phyloP scores from a whole-genome alignment of 2,329 filamentous ascomycete species.

The Nemania serpens region DNA sequence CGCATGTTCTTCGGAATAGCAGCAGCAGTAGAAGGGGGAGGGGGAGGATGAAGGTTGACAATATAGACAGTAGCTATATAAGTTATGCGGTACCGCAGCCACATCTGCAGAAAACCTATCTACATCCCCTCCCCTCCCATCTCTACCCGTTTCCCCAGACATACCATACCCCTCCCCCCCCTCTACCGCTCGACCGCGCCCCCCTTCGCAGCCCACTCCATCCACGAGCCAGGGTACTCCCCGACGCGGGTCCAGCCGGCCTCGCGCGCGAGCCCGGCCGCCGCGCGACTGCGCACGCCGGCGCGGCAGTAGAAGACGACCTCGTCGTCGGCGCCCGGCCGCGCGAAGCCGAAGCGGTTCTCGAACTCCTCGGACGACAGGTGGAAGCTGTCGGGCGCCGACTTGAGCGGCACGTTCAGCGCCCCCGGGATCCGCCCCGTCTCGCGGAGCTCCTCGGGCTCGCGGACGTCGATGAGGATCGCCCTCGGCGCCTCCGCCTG shows the following conservation, averaged over 20 bases:
- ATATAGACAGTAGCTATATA: too few species aligned
- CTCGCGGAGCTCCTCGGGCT: constrained; percentile 67
- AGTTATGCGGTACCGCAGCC: too few species aligned
- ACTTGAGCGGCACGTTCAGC: constrained; percentile 80
- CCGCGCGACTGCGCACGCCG: constrained; percentile 79
- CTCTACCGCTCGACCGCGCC: constrained; percentile 61
- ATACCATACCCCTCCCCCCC: background rate
- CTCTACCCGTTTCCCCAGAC: background rate
- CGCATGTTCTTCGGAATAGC: too few species aligned
- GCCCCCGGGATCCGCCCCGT: constrained; percentile 79
- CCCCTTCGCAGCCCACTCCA: constrained; percentile 79
- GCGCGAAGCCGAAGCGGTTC: constrained; percentile 77
- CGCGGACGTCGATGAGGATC: constrained; percentile 65
- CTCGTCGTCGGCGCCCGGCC: constrained; percentile 54
- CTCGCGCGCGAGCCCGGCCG: constrained; percentile 75
- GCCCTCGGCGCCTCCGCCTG: too few species aligned
- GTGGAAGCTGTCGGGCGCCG: constrained; percentile 78
- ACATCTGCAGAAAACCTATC: too few species aligned
- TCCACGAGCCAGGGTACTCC: constrained; percentile 76
- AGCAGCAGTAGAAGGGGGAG: too few species aligned
- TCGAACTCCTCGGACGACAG: constrained; percentile 78
- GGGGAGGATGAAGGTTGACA: too few species aligned
- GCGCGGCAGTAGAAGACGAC: constrained; percentile 93
- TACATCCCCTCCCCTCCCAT: too few species aligned
- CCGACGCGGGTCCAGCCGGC: constrained; percentile 75